phyloP scores from a whole-genome alignment of 805 yeast genomes.

The Kodamaea lidongshanica region DNA sequence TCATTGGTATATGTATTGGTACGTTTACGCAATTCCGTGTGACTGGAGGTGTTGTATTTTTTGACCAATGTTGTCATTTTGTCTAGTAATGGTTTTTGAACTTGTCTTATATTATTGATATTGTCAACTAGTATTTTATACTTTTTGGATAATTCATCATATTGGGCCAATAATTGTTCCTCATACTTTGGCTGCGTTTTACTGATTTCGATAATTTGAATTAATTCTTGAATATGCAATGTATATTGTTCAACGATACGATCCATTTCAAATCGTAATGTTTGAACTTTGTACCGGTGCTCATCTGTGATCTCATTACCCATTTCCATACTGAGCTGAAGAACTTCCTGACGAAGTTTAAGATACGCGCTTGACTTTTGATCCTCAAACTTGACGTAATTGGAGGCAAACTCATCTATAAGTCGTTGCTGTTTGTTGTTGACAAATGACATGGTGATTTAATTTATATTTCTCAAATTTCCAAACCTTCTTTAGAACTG shows the following conservation, averaged over 20 bases:
- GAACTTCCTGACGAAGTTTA: constrained; percentile 27
- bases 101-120: constrained; percentile 20
- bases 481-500: too few relatives aligned
- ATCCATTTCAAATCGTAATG: constrained; percentile 26
- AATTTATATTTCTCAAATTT: background rate
- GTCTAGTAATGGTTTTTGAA: constrained; percentile 32
- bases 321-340: constrained; percentile 13
- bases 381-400: constrained; percentile 28
- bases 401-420: constrained; percentile 26
- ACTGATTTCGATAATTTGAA: constrained; percentile 14
- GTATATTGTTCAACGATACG: constrained; percentile 19
- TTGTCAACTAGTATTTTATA: constrained; percentile 14
- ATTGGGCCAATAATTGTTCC: constrained; percentile 17
- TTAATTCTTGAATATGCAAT: constrained; percentile 20
- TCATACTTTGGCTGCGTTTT: constrained; percentile 12
- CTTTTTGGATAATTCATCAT: constrained; percentile 14
- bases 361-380: constrained; percentile 28
- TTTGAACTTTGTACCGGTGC: constrained; percentile 13
- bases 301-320: constrained; percentile 11
- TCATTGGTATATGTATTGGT: constrained; percentile 2
- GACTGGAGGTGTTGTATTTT: constrained; percentile 12
- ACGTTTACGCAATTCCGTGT: background rate
- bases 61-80: constrained; percentile 23
- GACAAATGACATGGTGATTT: constrained; percentile 20
- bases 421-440: constrained; percentile 28